A percentile compares a stretch with the other conserved stretches of the same genome.
Conservation (phyloP, 768 basidiomycete species). For the Cytidiella melzeri region DNA sequence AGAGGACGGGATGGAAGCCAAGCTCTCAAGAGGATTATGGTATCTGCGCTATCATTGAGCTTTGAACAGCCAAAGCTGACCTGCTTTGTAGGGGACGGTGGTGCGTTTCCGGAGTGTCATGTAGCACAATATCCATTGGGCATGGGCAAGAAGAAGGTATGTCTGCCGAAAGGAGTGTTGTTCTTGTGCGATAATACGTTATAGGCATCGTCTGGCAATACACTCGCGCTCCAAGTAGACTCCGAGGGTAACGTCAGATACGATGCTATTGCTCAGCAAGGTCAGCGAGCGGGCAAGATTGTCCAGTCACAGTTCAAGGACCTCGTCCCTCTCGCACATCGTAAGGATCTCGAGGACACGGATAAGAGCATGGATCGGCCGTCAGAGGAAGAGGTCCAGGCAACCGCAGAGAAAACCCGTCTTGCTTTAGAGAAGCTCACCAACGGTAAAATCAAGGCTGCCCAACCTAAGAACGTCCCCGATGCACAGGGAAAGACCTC, state of each 20-base stretch:
- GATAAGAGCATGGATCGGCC: constrained; percentile 83
- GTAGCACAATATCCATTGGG: constrained; percentile 95
- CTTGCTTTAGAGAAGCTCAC: constrained; percentile 91
- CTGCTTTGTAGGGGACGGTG: constrained; percentile 59
- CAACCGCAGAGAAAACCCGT: constrained; percentile 87
- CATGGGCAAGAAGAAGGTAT: constrained; percentile 91
- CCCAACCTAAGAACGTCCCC: constrained; percentile 93
- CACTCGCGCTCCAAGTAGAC: constrained; percentile 94
- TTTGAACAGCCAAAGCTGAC: too few relatives aligned
- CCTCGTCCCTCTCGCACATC: constrained; percentile 84
- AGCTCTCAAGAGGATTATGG: constrained; percentile 78
- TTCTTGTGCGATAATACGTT: background rate
- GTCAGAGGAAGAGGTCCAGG: constrained; percentile 86
- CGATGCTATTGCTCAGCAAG: constrained; percentile 94
- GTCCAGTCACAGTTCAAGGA: constrained; percentile 98
- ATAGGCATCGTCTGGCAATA: constrained; percentile 87
- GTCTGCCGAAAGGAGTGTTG: constrained; percentile 18
- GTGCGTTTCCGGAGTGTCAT: constrained; percentile 92
- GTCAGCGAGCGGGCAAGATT: constrained; percentile 78
- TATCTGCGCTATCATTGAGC: too few relatives aligned
- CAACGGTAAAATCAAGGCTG: constrained; percentile 95
- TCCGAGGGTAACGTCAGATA: constrained; percentile 95
- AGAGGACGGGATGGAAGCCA: constrained; percentile 83
- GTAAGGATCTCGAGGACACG: constrained; percentile 78
- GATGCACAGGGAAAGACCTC: constrained; percentile 76